Evolutionary conservation across 768 basidiomycete genomes (phyloP), one percentile per base, ranked within the genome.

Genomic region (Boletales sp.): DNA sequence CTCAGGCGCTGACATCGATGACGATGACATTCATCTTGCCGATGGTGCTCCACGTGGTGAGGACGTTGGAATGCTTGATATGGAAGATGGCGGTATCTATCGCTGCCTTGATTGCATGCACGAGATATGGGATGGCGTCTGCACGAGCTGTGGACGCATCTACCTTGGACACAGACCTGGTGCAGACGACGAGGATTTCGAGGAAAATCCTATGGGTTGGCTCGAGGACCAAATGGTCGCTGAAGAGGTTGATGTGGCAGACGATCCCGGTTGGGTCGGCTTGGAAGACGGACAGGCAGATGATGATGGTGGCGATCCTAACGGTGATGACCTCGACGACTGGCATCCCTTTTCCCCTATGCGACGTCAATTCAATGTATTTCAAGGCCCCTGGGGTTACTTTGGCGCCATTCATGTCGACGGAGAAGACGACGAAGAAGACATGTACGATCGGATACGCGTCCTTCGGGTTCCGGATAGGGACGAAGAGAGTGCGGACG

Each of bases 51-150:
- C 44, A 57, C 57, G 59, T 60, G 57, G 68, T 58, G 47, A 75
- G 37, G 70, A 75, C 25, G 68, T 83, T 57, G 87, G 87, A 1
- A 79, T 86, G 72, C 77, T 78, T 32, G 89, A 91, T 59, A 73
- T 71, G 9, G 87, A 89, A 55, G 89, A 90, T 51, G 86, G 83
- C 11, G 85, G 83, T 1, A 74, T 91, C n/a, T 84, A 81, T 59
- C 77, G 89, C 15, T 92, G 90, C 62, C 59, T 81, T 14, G 82
- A 83, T 38, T 91, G 88, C 55, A 77, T 83, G 74, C 82, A 90
- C 59, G 90, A 92, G 68, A 86, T 92, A 53, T 81, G 77, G 78
- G 81, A 74, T 52, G 86, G 85, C 2, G 62, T 74, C 18, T 92
- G 90, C 60, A 75, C 81, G 5, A 59, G 61, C 11, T 91, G 90